Evolutionary conservation across 1,139 yeast genomes (phyloP).

Genomic region (Blastobotrys niveus): DNA sequence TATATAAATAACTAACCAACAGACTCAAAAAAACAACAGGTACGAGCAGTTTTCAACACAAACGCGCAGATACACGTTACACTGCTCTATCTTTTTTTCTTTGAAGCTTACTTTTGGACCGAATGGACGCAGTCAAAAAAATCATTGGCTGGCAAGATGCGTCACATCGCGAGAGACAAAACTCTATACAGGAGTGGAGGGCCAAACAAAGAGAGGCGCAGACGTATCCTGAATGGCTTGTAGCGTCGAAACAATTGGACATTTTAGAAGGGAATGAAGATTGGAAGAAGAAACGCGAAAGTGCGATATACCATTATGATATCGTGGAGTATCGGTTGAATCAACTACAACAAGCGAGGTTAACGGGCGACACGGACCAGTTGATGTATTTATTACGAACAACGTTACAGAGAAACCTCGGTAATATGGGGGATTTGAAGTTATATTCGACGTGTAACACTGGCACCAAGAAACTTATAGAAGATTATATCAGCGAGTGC

Average conservation of each 20-base stretch:
- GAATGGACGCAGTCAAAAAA: too few relatives aligned
- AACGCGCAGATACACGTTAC: too few relatives aligned
- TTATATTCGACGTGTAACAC: constrained; percentile 72
- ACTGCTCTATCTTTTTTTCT: too few relatives aligned
- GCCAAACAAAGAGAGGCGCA: constrained; percentile 34
- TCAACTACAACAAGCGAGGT: constrained; percentile 60
- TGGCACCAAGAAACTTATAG: constrained; percentile 81
- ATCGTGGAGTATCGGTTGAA: constrained; percentile 49
- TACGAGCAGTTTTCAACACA: too few relatives aligned
- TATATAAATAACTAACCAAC: too few relatives aligned
- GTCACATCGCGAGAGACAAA: too few relatives aligned
- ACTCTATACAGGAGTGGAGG: not conserved
- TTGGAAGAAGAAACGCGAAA: constrained; percentile 65
- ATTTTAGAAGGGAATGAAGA: constrained; percentile 52
- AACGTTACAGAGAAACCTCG: constrained; percentile 77
- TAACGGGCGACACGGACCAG: constrained; percentile 49
- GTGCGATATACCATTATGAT: constrained; percentile 65
- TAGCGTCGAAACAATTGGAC: constrained; percentile 59
- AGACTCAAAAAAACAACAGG: too few relatives aligned
- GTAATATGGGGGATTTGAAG: constrained; percentile 79
- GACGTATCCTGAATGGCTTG: constrained; percentile 67
- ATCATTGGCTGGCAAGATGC: too few relatives aligned
- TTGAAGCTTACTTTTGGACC: too few relatives aligned
- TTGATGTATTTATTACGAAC: constrained; percentile 74
- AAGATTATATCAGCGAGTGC: constrained; percentile 78